Evolutionary conservation across 208 protist species (phyloP).

Genomic region (Leishmania amazonensis): DNA sequence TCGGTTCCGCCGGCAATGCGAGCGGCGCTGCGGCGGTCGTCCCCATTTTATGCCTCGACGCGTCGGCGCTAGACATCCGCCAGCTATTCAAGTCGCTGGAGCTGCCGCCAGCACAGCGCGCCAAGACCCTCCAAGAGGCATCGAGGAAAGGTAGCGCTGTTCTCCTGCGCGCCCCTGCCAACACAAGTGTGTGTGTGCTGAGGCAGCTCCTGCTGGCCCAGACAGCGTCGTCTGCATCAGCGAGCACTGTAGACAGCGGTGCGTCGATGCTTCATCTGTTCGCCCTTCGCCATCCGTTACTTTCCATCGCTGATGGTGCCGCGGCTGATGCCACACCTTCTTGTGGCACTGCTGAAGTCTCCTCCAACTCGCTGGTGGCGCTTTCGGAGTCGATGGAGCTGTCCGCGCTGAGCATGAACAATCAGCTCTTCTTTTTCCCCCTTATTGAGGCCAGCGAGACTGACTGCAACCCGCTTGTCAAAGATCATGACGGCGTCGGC

Average conservation of each 20-base stretch:
- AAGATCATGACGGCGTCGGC: not conserved
- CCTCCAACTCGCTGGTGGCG: not conserved
- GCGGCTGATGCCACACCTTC: not conserved
- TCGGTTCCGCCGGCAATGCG: not conserved
- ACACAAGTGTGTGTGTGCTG: conserved; percentile 6
- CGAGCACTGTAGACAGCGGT: not conserved
- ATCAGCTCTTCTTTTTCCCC: conserved; percentile 1
- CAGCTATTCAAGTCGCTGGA: conserved; percentile 11
- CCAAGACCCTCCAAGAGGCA: conserved; percentile 1
- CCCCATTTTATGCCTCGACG: conserved; percentile 24
- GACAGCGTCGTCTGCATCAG: not conserved
- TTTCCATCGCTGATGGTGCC: not conserved
- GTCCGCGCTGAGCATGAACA: not conserved
- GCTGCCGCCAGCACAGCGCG: conserved; percentile 9
- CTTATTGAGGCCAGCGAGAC: not conserved
- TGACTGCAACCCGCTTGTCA: not conserved
- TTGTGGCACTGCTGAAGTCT: too few relatives aligned
- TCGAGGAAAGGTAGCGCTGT: conserved; percentile 7
- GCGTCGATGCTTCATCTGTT: conserved; percentile 15
- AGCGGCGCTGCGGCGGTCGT: not conserved
- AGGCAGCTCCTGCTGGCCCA: conserved; percentile 14
- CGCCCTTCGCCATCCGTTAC: conserved; percentile 7
- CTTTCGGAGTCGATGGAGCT: conserved; percentile 3
- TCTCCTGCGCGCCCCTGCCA: conserved; percentile 16
- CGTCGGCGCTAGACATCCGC: conserved; percentile 7